Conservation (phyloP, 2,329 filamentous ascomycete species). For the Fusarium illudens region DNA sequence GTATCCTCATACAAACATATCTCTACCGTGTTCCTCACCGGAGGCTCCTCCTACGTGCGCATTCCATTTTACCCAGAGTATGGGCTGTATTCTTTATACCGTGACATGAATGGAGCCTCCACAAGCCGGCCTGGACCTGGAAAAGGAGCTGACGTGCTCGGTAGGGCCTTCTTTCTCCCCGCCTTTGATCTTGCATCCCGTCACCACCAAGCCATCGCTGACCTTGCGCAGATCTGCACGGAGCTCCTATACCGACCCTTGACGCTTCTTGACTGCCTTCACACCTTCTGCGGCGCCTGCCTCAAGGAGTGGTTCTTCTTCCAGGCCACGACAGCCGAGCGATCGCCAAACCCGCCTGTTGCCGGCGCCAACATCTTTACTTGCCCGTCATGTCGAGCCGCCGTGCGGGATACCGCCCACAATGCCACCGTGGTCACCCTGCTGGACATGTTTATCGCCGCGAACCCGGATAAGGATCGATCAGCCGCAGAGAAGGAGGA, state of each 20-base stretch:
- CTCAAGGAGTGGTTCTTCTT: conserved; percentile 95
- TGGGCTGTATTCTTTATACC: conserved; percentile 20
- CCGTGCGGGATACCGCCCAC: conserved; percentile 85
- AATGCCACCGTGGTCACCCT: conserved; percentile 92
- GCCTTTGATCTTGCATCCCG: conserved; percentile 22
- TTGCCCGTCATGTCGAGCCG: conserved; percentile 90
- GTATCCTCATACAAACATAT: conserved; percentile 22
- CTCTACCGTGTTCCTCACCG: conserved; percentile 4
- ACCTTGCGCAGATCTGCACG: conserved; percentile 81
- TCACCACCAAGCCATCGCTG: conserved; percentile 17
- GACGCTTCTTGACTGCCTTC: conserved; percentile 90
- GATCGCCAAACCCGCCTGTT: conserved; percentile 58
- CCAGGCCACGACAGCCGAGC: conserved; percentile 70
- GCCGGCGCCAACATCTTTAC: conserved; percentile 70
- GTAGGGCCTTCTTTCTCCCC: conserved; percentile 61
- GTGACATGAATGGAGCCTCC: conserved; percentile 60
- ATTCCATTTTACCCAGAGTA: conserved; percentile 15
- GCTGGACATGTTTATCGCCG: conserved; percentile 84
- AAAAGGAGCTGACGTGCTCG: conserved; percentile 94
- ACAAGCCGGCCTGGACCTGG: conserved; percentile 72
- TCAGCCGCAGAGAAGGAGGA: conserved; percentile 77
- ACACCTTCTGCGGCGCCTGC: conserved; percentile 96
- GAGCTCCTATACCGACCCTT: conserved; percentile 92
- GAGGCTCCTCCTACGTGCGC: conserved; percentile 13
- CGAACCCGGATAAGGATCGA: conserved; percentile 79